Conservation (phyloP, 176 grass and related monocot species). For the Oryza glaberrima region DNA sequence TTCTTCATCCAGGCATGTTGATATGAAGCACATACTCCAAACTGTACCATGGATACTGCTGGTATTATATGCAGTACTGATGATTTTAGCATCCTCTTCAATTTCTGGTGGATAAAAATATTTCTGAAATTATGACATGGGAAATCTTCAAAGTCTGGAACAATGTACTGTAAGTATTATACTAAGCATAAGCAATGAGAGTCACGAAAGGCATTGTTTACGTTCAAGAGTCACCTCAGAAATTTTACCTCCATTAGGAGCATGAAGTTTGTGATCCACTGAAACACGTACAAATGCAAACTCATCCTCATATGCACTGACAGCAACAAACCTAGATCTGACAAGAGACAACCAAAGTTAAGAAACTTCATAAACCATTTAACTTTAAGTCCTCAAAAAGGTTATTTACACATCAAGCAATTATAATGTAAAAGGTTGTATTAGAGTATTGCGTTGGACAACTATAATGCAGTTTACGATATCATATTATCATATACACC, state of each 20-base stretch:
- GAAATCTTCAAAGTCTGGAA: conserved; percentile 94
- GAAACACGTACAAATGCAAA: conserved; percentile 77
- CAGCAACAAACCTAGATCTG: conserved; percentile 90
- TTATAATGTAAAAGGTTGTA: conserved; percentile 9
- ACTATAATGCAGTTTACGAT: background rate
- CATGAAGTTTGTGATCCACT: conserved; percentile 38
- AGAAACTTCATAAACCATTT: conserved; percentile 31
- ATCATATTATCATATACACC: conserved; percentile 27
- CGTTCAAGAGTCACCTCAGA: conserved; percentile 63
- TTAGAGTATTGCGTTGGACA: background rate
- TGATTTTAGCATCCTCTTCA: conserved; percentile 57
- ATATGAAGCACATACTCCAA: conserved; percentile 98
- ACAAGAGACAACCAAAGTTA: conserved; percentile 38
- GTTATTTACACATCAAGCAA: background rate
- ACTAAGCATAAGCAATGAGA: conserved; percentile 47
- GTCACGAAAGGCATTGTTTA: conserved; percentile 42
- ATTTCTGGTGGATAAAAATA: conserved; percentile 95
- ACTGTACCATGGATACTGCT: conserved; percentile 68
- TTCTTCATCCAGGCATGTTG: conserved; percentile 58
- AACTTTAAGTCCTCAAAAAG: conserved; percentile 23
- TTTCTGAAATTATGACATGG: conserved; percentile 98
- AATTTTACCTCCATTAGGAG: conserved; percentile 55
- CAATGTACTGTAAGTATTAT: conserved; percentile 80
- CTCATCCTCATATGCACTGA: conserved; percentile 84
- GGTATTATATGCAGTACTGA: conserved; percentile 46